Percentiles rank a stretch among this genome's conserved stretches.
Evolutionary conservation across 2,329 filamentous ascomycete genomes (phyloP).

Genomic region (Incumbomyces delicatus): DNA sequence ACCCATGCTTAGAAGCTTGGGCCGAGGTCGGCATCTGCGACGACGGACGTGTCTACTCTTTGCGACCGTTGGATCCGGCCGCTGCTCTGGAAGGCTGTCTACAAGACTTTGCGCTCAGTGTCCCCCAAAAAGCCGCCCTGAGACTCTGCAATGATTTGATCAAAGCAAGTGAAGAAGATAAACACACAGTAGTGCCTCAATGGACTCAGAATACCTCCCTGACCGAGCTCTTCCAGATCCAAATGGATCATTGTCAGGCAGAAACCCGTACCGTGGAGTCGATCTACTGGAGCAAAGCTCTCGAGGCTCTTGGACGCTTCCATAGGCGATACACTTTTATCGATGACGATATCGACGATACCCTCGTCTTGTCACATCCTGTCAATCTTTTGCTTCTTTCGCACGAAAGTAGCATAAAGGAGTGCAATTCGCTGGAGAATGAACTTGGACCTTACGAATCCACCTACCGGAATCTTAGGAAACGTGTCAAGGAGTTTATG

Average conservation of each 20-base stretch:
- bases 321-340: slow-evolving; percentile 44
- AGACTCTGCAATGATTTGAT: slow-evolving; percentile 11
- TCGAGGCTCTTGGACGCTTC: not conserved
- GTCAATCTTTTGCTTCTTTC: slow-evolving; percentile 39
- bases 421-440: slow-evolving; percentile 12
- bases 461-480: slow-evolving; percentile 6
- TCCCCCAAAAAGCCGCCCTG: slow-evolving; percentile 14
- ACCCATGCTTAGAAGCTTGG: slow-evolving; percentile 19
- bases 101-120: slow-evolving; percentile 3
- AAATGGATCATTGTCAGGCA: slow-evolving; percentile 11
- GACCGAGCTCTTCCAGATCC: slow-evolving; percentile 11
- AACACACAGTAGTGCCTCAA: not conserved
- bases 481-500: slow-evolving; percentile 49
- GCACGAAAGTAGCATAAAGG: not conserved
- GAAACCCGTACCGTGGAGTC: slow-evolving; percentile 11
- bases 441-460: slow-evolving; percentile 9
- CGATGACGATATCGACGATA: slow-evolving; percentile 64
- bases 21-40: slow-evolving; percentile 9
- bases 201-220: slow-evolving; percentile 5
- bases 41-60: slow-evolving; percentile 8
- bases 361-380: slow-evolving; percentile 63
- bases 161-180: not conserved
- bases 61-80: not conserved
- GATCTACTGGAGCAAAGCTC: slow-evolving; percentile 11
- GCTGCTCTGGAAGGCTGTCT: not conserved